Conservation (phyloP, 2,329 filamentous ascomycete species). For the Canariomyces notabilis region DNA sequence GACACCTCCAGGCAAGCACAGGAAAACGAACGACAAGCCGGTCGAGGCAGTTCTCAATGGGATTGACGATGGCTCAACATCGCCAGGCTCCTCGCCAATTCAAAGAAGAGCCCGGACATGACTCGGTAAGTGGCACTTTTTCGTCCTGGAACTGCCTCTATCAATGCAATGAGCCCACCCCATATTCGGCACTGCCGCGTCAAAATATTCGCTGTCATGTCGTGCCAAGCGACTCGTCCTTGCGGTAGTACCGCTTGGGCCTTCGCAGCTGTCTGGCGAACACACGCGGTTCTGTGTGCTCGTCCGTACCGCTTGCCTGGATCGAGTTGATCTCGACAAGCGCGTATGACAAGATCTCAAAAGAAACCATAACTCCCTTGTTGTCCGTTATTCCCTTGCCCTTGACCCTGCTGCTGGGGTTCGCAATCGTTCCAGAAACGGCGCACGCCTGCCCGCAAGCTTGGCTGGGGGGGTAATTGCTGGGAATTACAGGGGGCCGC, state of each 20-base stretch:
- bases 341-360: background rate
- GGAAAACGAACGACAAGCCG: background rate
- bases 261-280: no score
- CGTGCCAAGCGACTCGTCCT: slow-evolving; percentile 8
- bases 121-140: slow-evolving; percentile 37
- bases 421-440: slow-evolving; percentile 39
- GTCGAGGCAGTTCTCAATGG: slow-evolving; percentile 29
- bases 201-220: slow-evolving; percentile 7
- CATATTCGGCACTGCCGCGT: slow-evolving; percentile 14
- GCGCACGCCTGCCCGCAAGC: slow-evolving; percentile 41
- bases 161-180: slow-evolving; percentile 12
- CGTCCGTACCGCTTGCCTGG: slow-evolving; percentile 3
- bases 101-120: slow-evolving; percentile 39
- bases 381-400: slow-evolving; percentile 7
- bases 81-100: slow-evolving; percentile 40
- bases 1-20: background rate
- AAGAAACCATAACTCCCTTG: slow-evolving; percentile 7
- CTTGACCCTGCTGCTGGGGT: slow-evolving; percentile 18
- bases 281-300: background rate
- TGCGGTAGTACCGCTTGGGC: slow-evolving; percentile 11
- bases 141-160: slow-evolving; percentile 12
- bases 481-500: slow-evolving; percentile 45
- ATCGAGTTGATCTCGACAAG: slow-evolving; percentile 10
- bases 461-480: slow-evolving; percentile 39
- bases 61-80: slow-evolving; percentile 43